Evolutionary conservation across 495 filamentous ascomycete genomes (phyloP), one percentile per base, ranked within the genome.

Genomic region (Talaromyces trachyspermus): DNA sequence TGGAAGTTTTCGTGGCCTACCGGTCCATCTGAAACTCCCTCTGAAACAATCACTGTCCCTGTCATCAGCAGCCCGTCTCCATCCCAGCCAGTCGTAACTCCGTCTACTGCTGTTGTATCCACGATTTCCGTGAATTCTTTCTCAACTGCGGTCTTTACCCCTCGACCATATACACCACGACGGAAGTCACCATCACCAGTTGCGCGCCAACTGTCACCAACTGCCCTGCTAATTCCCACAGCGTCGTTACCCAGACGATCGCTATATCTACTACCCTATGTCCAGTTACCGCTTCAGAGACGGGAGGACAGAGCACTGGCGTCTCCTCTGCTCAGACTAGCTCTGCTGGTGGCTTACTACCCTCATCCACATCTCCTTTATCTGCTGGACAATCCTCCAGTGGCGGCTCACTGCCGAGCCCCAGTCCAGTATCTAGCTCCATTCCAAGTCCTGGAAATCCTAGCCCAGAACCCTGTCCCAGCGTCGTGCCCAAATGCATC

Each of bases 401-500:
- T 38, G 25, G 18, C 20, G 22, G 22, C 44, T n/a, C n/a, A n/a
- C n/a, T n/a, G n/a, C 45, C 49, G 14, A 19, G 46, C 24, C 23
- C 41, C 22, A 12, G 17, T 11, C 12, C 37, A 18, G 10, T 36
- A 49, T 30, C 50, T 48, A 22, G 30, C 24, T 30, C 50, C 1
- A 30, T 37, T 15, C 37, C 46, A 9, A 54, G 42, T 23, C 52
- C 59, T 24, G 54, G 59, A 30, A 52, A 56, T 25, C 48, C 49
- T 22, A 19, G 32, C 20, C 27, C 29, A 27, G 54, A 61, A 2
- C 54, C 67, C 20, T 88, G 82, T 75, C 89, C 90, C 40, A 68
- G 68, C 47, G 75, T 86, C 32, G 83, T 97, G 12, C 89, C 90
- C 45, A 80, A 80, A 52, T 97, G 91, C 71, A 74, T 97, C 69